Evolutionary conservation across 2,329 filamentous ascomycete genomes (phyloP), one percentile per base, ranked within the genome.

Genomic region (Aureobasidium sp.): DNA sequence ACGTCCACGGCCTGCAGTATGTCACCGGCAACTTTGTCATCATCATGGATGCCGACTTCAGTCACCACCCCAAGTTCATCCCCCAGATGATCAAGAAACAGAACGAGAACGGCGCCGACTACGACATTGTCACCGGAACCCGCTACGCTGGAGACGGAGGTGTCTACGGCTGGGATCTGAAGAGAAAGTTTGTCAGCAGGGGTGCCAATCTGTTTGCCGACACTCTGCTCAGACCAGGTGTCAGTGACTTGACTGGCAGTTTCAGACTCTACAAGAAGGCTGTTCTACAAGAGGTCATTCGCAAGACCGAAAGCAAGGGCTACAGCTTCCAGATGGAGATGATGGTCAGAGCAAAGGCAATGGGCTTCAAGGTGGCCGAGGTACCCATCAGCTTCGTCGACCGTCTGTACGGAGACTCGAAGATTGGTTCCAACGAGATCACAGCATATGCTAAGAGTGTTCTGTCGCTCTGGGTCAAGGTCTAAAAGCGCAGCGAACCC

Each of bases 271-370:
- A 99, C 77, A 97, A 96, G 86, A 91, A 88, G 78, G 79, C 81
- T 63, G 90, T 96, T 65, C 77, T 99, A 71, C 85, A 96, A 75
- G 92, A 90, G 81, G 91, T 96, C 63, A 97, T 99, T 69, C 80
- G 83, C 71, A 90, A 84, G 76, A 97, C 91, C 8, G 88, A 97
- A 81, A 94, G 90, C 74, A 96, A 97, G 79, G 94, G 94, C 3
- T 99, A 97, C 75, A 93, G 89, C 42, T 99, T 99, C 82, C 94
- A 99, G 85, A 99, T 99, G 94, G 93, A 97, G 82, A 89, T 99
- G 86, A 97, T 97, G 87, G 93, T 97, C 9, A 83, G 92, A 65
- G 94, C 94, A 37, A 97, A 97, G 84, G 90, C 89, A 16, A 92
- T 97, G 90, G 93, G 94, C 0, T 96, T 85, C 79, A 89, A 87